Percentiles rank a stretch among this genome's conserved stretches.
These are phyloP conservation scores for Furcasterigmium sp. DNA, from an alignment of 2,329 filamentous ascomycete species.

Conservation along the genomic window DNA sequence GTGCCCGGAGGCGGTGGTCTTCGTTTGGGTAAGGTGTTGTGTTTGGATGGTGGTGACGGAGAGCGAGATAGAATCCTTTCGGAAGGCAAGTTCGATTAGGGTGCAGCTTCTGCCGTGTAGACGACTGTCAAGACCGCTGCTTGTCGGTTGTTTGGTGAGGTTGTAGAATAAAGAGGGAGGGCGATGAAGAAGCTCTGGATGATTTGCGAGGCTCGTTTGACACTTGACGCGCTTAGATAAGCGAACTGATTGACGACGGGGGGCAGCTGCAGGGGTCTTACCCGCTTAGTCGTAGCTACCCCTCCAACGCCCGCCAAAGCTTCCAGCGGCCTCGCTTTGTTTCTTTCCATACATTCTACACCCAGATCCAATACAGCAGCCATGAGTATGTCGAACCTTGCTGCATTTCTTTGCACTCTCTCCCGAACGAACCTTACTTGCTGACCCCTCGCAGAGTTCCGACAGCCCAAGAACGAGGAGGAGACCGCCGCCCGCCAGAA, in stretches of 20 bases:
- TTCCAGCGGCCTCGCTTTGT: neutral
- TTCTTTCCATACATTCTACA: neutral
- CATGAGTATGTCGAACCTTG: neutral
- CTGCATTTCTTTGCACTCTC: neutral
- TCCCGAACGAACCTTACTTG: constrained; percentile 1
- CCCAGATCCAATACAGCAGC: neutral
- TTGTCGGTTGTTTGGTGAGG: too few relatives aligned
- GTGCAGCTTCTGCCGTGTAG: too few relatives aligned
- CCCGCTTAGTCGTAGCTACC: constrained; percentile 1
- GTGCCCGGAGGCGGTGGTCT: too few relatives aligned
- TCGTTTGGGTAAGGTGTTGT: neutral
- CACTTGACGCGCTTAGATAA: constrained; percentile 1
- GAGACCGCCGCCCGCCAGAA: constrained; percentile 57
- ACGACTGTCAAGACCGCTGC: too few relatives aligned
- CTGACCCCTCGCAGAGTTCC: constrained; percentile 12
- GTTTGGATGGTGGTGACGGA: too few relatives aligned
- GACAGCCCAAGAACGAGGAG: constrained; percentile 51
- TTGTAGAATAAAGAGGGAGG: too few relatives aligned
- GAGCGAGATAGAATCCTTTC: too few relatives aligned
- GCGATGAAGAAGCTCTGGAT: neutral
- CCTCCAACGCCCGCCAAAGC: neutral
- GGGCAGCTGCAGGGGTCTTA: neutral
- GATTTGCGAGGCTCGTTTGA: neutral
- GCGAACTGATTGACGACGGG: neutral
- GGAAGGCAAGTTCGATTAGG: too few relatives aligned